These are phyloP conservation scores for Pichia pseudocactophila DNA, from an alignment of 805 yeast genomes.

Conservation along the genomic window DNA sequence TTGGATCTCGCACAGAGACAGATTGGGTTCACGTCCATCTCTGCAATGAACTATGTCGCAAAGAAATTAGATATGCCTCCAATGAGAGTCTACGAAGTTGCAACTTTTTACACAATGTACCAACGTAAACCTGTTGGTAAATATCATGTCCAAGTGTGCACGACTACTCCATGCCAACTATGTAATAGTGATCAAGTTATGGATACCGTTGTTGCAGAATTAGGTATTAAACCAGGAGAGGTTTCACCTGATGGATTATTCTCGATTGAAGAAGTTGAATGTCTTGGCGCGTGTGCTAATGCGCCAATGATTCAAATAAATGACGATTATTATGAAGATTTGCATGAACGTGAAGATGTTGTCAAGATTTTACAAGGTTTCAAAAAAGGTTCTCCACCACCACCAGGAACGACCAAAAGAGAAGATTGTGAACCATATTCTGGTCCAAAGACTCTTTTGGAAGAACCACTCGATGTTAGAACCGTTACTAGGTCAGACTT, in stretches of 20 bases:
- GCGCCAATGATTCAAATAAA: conserved; percentile 84
- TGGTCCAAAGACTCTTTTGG: conserved; percentile 55
- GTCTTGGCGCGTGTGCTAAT: conserved; percentile 87
- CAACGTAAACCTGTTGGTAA: conserved; percentile 82
- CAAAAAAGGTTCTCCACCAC: conserved; percentile 51
- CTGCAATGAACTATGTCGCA: conserved; percentile 87
- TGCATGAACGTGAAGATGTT: conserved; percentile 54
- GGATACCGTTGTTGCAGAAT: conserved; percentile 52
- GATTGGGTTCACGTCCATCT: conserved; percentile 73
- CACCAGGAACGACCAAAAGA: conserved; percentile 61
- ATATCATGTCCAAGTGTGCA: conserved; percentile 75
- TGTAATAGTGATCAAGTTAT: conserved; percentile 77
- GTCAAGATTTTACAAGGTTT: conserved; percentile 52
- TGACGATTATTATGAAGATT: conserved; percentile 77
- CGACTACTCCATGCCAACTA: conserved; percentile 84
- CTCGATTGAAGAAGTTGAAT: conserved; percentile 82
- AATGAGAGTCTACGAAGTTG: conserved; percentile 89
- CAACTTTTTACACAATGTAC: conserved; percentile 88
- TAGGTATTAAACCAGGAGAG: conserved; percentile 65
- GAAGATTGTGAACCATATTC: conserved; percentile 68
- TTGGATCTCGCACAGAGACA: conserved; percentile 84
- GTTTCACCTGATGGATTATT: conserved; percentile 68
- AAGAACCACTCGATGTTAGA: conserved; percentile 61
- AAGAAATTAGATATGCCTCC: conserved; percentile 81
- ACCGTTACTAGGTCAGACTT: conserved; percentile 67